A percentile compares a stretch with the other conserved stretches of the same genome.
Conservation (phyloP, 306 rosid species). For the apple (Malus domestica) region DNA sequence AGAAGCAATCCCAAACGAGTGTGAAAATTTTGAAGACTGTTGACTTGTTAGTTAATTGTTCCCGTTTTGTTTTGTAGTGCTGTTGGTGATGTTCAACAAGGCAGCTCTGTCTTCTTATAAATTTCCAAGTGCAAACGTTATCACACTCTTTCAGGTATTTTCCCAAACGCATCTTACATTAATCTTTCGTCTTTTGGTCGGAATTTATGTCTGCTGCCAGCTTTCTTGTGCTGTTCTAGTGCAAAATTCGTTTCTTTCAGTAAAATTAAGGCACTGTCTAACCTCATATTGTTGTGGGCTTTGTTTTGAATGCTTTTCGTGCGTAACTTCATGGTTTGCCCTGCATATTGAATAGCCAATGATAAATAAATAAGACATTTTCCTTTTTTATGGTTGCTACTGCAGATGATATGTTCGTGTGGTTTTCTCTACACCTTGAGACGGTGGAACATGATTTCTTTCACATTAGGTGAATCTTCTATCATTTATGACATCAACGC, state of each 20-base stretch:
- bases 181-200: neutral
- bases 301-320: neutral
- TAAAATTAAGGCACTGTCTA: neutral
- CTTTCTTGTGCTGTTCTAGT: neutral
- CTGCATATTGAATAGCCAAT: conserved; percentile 11
- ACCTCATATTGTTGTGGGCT: neutral
- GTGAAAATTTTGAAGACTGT: neutral
- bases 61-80: conserved; percentile 38
- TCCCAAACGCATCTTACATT: neutral
- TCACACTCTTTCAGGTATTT: conserved; percentile 87
- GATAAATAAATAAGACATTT: neutral
- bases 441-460: conserved; percentile 68
- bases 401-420: conserved; percentile 81
- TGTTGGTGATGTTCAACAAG: conserved; percentile 85
- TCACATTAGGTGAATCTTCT: conserved; percentile 49
- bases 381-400: conserved; percentile 12
- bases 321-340: neutral
- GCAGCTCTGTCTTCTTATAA: conserved; percentile 90
- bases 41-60: neutral
- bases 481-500: conserved; percentile 39
- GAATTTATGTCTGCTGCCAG: neutral
- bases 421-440: conserved; percentile 63
- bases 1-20: neutral
- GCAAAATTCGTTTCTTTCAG: neutral
- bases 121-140: conserved; percentile 77